These are phyloP conservation scores for Chamaecyparis obtusa DNA, from an alignment of 75 land plant species.

Conservation along the genomic window DNA sequence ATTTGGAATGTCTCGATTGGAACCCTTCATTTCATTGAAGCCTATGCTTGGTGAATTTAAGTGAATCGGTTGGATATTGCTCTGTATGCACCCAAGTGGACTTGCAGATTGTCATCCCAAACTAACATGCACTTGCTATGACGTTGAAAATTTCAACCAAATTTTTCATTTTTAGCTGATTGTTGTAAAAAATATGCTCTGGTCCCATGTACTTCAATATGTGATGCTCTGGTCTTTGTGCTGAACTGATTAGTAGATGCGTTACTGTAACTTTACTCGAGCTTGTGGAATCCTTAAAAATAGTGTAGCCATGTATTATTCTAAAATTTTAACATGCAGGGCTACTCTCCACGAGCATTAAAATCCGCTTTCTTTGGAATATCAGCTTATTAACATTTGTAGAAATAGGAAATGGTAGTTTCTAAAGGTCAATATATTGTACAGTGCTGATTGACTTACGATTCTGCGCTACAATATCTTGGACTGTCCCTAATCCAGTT, in stretches of 20 bases:
- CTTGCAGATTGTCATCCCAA: not conserved
- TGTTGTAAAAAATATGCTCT: not conserved
- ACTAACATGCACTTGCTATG: not conserved
- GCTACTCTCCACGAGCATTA: not conserved
- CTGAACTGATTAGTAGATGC: not conserved
- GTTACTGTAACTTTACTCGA: not conserved
- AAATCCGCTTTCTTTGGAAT: not conserved
- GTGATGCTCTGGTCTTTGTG: not conserved
- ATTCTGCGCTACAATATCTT: not conserved
- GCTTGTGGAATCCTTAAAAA: not conserved
- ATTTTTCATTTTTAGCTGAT: not conserved
- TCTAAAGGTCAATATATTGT: not conserved
- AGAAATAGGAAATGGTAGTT: not conserved
- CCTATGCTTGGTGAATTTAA: not conserved
- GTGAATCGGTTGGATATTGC: not conserved
- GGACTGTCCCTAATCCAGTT: slow-evolving; percentile 7
- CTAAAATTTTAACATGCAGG: not conserved
- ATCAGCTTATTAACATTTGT: not conserved
- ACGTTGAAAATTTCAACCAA: not conserved
- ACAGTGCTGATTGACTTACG: not conserved
- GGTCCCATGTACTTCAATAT: not conserved
- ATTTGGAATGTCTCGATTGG: not conserved
- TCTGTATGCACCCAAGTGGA: not conserved
- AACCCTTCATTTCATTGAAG: not conserved
- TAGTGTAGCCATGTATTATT: not conserved